phyloP scores from a whole-genome alignment of 345 rosid genomes.

The Euclidium syriacum region DNA sequence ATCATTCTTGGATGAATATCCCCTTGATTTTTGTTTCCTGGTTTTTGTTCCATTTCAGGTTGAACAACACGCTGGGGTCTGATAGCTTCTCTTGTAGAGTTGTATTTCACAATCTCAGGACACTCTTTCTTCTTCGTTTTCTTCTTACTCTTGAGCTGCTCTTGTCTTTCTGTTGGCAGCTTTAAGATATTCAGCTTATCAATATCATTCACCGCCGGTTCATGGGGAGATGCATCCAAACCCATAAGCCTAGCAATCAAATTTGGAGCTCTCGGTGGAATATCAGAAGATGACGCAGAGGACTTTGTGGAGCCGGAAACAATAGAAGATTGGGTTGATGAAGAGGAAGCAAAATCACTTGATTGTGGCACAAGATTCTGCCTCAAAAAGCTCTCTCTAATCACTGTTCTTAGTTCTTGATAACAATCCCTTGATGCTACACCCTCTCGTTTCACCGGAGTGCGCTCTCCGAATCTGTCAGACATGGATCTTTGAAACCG shows the following conservation, averaged over 20 bases:
- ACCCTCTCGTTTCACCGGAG: slow-evolving; percentile 33
- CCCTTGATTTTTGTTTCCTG: slow-evolving; percentile 24
- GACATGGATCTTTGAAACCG: slow-evolving; percentile 36
- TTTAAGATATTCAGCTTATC: slow-evolving; percentile 38
- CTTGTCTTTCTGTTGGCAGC: slow-evolving; percentile 20
- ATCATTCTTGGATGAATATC: slow-evolving; percentile 29
- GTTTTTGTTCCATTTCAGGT: slow-evolving; percentile 25
- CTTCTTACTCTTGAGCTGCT: slow-evolving; percentile 25
- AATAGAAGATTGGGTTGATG: slow-evolving; percentile 56
- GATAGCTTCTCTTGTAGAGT: slow-evolving; percentile 28
- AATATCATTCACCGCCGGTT: slow-evolving; percentile 27
- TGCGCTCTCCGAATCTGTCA: slow-evolving; percentile 31
- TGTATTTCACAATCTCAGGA: slow-evolving; percentile 42
- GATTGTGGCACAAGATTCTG: slow-evolving; percentile 47
- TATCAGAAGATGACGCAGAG: slow-evolving; percentile 31
- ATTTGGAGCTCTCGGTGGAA: slow-evolving; percentile 34
- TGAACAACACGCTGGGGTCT: slow-evolving; percentile 39
- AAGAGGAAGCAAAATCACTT: slow-evolving; percentile 36
- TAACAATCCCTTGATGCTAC: slow-evolving; percentile 43
- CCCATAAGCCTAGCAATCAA: slow-evolving; percentile 97
- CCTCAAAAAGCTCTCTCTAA: slow-evolving; percentile 52
- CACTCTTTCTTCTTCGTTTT: slow-evolving; percentile 39
- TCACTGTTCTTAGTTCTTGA: slow-evolving; percentile 58
- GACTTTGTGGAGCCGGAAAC: slow-evolving; percentile 38
- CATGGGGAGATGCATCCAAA: slow-evolving; percentile 54